Conservation (phyloP, 2,329 filamentous ascomycete genomes). For the Trichoderma gracile region DNA sequence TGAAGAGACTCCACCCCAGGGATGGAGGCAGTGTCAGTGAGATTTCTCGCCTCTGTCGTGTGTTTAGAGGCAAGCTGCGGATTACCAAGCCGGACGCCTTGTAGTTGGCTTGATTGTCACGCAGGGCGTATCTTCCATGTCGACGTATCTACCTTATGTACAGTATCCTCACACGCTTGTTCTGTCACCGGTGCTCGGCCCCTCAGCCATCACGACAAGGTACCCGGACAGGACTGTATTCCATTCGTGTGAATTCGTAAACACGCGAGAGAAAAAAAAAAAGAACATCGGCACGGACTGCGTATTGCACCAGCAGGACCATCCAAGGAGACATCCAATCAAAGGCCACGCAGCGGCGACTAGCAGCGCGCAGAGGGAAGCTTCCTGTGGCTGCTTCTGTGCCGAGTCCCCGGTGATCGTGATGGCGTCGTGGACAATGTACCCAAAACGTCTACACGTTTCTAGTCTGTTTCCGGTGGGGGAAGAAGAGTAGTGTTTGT, state of each 20-base stretch:
- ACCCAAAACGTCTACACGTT: neutral
- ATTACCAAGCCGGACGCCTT: no score
- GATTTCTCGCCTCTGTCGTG: no score
- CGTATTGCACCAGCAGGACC: neutral
- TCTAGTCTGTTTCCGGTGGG: no score
- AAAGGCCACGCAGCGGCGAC: neutral
- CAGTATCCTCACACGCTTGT: no score
- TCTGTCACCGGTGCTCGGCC: neutral
- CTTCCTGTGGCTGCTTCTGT: constrained; percentile 3
- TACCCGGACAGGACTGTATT: neutral
- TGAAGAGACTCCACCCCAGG: no score
- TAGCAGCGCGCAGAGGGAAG: constrained; percentile 1
- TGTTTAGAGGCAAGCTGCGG: no score
- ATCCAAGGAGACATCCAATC: neutral
- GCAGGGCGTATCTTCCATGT: no score
- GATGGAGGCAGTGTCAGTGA: no score
- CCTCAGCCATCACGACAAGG: neutral
- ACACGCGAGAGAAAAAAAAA: neutral
- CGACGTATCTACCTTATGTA: no score
- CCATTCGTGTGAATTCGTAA: no score
- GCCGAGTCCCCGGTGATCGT: neutral
- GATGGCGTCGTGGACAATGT: neutral
- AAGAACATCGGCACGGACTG: neutral
- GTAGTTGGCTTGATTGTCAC: no score
- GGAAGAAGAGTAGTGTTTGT: no score